These are phyloP conservation scores for Iberis pinnata DNA, from an alignment of 345 rosid genomes.

Conservation along the genomic window DNA sequence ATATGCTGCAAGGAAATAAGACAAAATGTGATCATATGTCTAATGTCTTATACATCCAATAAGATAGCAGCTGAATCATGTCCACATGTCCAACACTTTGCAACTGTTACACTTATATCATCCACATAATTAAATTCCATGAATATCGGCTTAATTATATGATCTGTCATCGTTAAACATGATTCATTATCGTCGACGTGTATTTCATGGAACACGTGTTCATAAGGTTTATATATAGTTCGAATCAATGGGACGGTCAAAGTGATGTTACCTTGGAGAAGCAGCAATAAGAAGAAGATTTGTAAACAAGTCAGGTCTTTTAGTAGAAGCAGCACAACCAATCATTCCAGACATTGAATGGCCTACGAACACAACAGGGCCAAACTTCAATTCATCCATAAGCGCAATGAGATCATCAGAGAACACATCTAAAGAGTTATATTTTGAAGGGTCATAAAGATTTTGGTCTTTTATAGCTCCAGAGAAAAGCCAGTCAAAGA, in stretches of 20 bases:
- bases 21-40: constrained; percentile 7
- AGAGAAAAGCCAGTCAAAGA: constrained; percentile 75
- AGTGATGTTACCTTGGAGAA: constrained; percentile 58
- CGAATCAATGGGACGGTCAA: not conserved
- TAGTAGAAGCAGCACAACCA: constrained; percentile 73
- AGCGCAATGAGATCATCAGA: constrained; percentile 52
- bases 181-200: not conserved
- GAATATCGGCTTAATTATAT: not conserved
- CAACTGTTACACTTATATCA: constrained; percentile 8
- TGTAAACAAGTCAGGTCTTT: constrained; percentile 59
- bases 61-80: constrained; percentile 17
- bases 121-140: constrained; percentile 16
- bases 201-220: constrained; percentile 4
- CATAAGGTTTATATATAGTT: constrained; percentile 6
- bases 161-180: constrained; percentile 7
- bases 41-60: constrained; percentile 20
- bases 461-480: constrained; percentile 51
- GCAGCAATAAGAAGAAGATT: constrained; percentile 49
- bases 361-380: constrained; percentile 45
- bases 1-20: not conserved
- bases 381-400: constrained; percentile 44
- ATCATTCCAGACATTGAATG: constrained; percentile 87
- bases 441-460: constrained; percentile 49
- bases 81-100: constrained; percentile 26
- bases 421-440: constrained; percentile 50